phyloP scores from a whole-genome alignment of 2,329 filamentous ascomycete species.

The Calycina marina region DNA sequence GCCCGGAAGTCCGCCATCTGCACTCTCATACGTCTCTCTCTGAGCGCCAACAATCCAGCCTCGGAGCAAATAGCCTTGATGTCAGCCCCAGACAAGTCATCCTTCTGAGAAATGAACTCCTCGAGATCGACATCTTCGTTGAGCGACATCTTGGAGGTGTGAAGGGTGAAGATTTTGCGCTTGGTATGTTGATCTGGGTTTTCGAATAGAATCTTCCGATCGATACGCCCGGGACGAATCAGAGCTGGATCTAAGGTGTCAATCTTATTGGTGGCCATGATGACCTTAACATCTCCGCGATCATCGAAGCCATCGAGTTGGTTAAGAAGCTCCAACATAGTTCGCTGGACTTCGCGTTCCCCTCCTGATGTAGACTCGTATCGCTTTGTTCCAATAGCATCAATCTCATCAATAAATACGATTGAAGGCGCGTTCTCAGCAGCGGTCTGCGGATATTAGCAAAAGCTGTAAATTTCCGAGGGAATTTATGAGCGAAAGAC shows the following conservation, averaged over 20 bases:
- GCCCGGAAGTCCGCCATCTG: conserved; percentile 97
- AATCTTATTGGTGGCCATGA: conserved; percentile 99
- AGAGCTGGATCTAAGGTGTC: conserved; percentile 91
- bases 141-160: conserved; percentile 97
- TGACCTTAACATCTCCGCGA: conserved; percentile 95
- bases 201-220: conserved; percentile 80
- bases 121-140: conserved; percentile 95
- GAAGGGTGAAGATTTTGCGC: conserved; percentile 95
- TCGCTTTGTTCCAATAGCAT: conserved; percentile 96
- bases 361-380: conserved; percentile 96
- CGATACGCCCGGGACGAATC: conserved; percentile 93
- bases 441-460: conserved; percentile 48
- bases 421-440: conserved; percentile 94
- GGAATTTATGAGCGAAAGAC: conserved; percentile 8
- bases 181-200: conserved; percentile 70
- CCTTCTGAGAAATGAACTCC: conserved; percentile 97
- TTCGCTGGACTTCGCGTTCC: conserved; percentile 93
- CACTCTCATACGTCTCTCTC: conserved; percentile 92
- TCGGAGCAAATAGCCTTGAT: conserved; percentile 99
- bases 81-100: conserved; percentile 90
- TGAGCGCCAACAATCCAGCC: conserved; percentile 82
- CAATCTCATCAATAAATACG: conserved; percentile 98
- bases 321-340: conserved; percentile 96
- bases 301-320: conserved; percentile 98
- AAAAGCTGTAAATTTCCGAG: background rate